Base-by-base conservation (phyloP, 2,329 filamentous ascomycete species). In the Orbilia javanica region DNA sequence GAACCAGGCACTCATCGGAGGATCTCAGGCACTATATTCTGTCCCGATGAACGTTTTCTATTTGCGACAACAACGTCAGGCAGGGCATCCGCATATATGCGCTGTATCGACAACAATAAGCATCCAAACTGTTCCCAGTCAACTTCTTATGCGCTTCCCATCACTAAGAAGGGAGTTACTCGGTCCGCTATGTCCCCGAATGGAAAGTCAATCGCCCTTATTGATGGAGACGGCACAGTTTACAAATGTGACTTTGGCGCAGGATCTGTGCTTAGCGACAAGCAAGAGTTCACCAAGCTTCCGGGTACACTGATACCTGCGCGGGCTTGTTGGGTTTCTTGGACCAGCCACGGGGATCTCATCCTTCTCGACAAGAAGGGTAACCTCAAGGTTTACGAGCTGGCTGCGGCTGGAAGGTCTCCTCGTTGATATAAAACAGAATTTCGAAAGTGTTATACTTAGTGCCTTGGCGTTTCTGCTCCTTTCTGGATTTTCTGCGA, bases 11-110 rank as follows among this genome's bases (percentile, higher is more conserved):
- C 67, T 4, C 74, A 78, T 52, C 52, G 74, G 39, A 71, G 74
- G 72, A 78, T 78, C 42, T 78, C 74, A 7, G 74, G 74, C 0
- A 53, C 67, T 8, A 62, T 78, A 31, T 78, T 78, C 55, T 78
- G 62, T 46, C 67, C 74, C 7, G 74, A 68, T 53, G 34, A 63
- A 31, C 74, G 74, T 34, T 78, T 78, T 42, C 44, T 78, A 22
- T 78, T 78, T 48, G 74, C 67, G 4, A 72, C 74, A 7, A 78
- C 74, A 42, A 78, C 74, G 25, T 78, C 74, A 29, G 74, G 67
- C 46, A 67, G 74, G 62, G 48, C 74, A 10, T 78, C 74, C 5
- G 67, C 67, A 18, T 78, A 78, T 27, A 78, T 78, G 74, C 63
- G 63, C 44, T 78, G 74, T 29, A 78, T 78, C 15, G 74, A 78